A percentile compares a stretch with the other conserved stretches of the same genome.
These are phyloP conservation scores for Trifolium fragiferum DNA, from an alignment of 306 rosid genomes.

Conservation along the genomic window DNA sequence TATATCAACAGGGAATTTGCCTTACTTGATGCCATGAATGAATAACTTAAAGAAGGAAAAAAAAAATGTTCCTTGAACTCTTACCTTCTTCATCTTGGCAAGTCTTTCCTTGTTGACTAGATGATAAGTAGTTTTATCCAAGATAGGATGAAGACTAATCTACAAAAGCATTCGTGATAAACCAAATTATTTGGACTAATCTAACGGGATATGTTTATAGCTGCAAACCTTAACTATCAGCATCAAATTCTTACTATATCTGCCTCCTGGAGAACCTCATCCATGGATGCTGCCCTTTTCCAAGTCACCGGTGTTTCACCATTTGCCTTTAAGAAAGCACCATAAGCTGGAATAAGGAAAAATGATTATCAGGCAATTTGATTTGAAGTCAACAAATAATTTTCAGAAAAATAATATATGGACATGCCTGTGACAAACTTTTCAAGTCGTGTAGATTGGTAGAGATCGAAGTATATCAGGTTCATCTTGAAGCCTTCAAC, in stretches of 20 bases:
- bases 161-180: conserved; percentile 46
- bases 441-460: conserved; percentile 90
- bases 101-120: conserved; percentile 93
- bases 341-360: conserved; percentile 73
- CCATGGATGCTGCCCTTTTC: conserved; percentile 94
- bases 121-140: conserved; percentile 96
- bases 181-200: conserved; percentile 33
- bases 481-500: conserved; percentile 99
- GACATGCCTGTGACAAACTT: conserved; percentile 95
- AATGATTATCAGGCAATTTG: conserved; percentile 39
- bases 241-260: conserved; percentile 68
- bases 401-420: conserved; percentile 12
- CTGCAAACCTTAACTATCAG: neutral
- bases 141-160: conserved; percentile 97
- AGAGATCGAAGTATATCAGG: conserved; percentile 91
- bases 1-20: conserved; percentile 8
- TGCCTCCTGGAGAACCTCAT: conserved; percentile 94
- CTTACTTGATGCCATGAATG: neutral
- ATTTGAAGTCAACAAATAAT: conserved; percentile 4
- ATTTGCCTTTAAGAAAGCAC: conserved; percentile 74
- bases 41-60: conserved; percentile 3
- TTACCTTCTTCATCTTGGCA: conserved; percentile 88
- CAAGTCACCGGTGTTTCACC: conserved; percentile 93
- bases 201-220: conserved; percentile 1
- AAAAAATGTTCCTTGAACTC: conserved; percentile 16